Percentiles rank a stretch among this genome's conserved stretches.
These are phyloP conservation scores for Fusarium virguliforme DNA, from an alignment of 2,329 filamentous ascomycete species.

Conservation along the genomic window DNA sequence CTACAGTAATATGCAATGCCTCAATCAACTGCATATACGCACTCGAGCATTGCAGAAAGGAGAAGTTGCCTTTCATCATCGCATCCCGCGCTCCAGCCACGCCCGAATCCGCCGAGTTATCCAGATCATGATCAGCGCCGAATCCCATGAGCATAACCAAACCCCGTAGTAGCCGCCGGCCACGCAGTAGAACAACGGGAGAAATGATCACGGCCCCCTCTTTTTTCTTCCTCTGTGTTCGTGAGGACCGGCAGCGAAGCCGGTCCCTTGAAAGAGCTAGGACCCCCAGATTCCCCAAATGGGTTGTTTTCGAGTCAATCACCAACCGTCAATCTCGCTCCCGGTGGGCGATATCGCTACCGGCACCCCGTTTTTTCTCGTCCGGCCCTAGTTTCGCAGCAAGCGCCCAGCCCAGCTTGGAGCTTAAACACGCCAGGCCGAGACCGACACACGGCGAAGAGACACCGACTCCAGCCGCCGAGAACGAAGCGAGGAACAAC, in stretches of 20 bases:
- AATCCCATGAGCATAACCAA: conserved; percentile 14
- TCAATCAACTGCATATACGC: conserved; percentile 19
- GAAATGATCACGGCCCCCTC: conserved; percentile 21
- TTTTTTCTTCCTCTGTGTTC: conserved; percentile 22
- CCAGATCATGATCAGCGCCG: conserved; percentile 29
- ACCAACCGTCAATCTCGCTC: conserved; percentile 8
- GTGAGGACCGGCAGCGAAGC: conserved; percentile 36
- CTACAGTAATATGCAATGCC: conserved; percentile 22
- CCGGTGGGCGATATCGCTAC: conserved; percentile 43
- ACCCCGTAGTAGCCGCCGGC: conserved; percentile 18
- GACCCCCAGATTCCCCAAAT: conserved; percentile 28
- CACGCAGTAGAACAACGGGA: conserved; percentile 16
- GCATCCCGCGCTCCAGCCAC: conserved; percentile 16
- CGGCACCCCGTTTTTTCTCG: conserved; percentile 34
- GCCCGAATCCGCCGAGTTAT: conserved; percentile 36
- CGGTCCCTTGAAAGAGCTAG: conserved; percentile 34
- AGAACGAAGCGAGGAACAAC: neutral
- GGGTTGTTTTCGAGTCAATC: conserved; percentile 42
- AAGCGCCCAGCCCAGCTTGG: conserved; percentile 29
- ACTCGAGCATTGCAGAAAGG: conserved; percentile 11
- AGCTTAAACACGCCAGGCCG: conserved; percentile 45
- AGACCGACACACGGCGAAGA: conserved; percentile 28
- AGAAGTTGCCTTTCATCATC: neutral
- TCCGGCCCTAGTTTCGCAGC: conserved; percentile 36
- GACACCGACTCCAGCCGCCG: conserved; percentile 6